These are phyloP conservation scores for Ampelocalamus luodianensis DNA, from an alignment of 176 grass and related monocot genomes.

Conservation along the genomic window DNA sequence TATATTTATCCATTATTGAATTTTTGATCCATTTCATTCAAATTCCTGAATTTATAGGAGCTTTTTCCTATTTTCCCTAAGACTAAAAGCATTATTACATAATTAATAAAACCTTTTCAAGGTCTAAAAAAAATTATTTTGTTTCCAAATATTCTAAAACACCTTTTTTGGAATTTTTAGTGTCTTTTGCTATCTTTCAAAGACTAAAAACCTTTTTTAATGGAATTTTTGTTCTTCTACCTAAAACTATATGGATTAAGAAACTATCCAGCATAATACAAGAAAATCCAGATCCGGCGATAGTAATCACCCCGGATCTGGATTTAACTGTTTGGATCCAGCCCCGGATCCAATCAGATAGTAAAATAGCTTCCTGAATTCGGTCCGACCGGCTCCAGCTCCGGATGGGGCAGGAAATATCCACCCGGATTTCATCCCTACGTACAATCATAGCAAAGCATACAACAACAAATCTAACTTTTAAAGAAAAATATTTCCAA, in stretches of 20 bases:
- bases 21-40: neutral
- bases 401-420: neutral
- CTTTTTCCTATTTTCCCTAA: neutral
- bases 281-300: neutral
- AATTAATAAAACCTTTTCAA: neutral
- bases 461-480: neutral
- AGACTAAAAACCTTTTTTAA: neutral
- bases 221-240: neutral
- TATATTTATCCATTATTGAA: neutral
- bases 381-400: neutral
- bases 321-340: no score
- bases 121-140: neutral
- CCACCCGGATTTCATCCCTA: no score
- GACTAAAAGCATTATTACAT: neutral
- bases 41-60: neutral
- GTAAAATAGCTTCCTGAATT: neutral
- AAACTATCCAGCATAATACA: neutral
- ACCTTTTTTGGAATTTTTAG: neutral
- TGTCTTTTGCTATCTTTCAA: no score
- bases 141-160: neutral
- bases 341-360: rapidly evolving
- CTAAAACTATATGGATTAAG: neutral
- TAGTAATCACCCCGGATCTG: no score
- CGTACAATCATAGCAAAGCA: neutral
- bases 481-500: neutral